These are phyloP conservation scores for Mycena filopes DNA, from an alignment of 768 basidiomycete species.

Conservation along the genomic window DNA sequence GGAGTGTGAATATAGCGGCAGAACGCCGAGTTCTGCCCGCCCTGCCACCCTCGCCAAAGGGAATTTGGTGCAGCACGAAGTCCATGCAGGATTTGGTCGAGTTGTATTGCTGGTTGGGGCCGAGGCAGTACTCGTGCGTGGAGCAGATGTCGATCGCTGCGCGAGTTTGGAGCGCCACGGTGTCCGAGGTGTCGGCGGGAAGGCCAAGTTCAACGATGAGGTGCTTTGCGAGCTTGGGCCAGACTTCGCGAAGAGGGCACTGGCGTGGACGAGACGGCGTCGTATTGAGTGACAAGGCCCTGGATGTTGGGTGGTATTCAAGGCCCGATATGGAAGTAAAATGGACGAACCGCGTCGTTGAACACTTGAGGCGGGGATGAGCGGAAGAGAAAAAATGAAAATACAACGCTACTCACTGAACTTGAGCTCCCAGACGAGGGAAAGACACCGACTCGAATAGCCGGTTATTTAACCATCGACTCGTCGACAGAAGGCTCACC, in stretches of 20 bases:
- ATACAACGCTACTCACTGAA: not conserved
- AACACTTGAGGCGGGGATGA: not conserved
- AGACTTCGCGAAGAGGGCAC: not conserved
- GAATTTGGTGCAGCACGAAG: not conserved
- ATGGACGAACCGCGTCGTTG: not conserved
- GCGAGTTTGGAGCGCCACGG: not conserved
- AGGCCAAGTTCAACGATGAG: constrained; percentile 4
- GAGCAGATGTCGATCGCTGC: constrained; percentile 12
- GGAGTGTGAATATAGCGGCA: constrained; percentile 18
- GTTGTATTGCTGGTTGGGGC: constrained; percentile 3
- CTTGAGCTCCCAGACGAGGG: not conserved
- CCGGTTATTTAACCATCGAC: not conserved
- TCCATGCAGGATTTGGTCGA: too few species aligned
- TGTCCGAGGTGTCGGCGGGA: not conserved
- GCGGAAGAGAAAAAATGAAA: not conserved
- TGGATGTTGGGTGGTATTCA: not conserved
- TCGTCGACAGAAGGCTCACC: not conserved
- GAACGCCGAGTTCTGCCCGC: constrained; percentile 15
- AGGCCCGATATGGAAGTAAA: too few species aligned
- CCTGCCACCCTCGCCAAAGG: constrained; percentile 17
- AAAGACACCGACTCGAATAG: not conserved
- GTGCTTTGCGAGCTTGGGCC: constrained; percentile 3
- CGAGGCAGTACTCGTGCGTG: constrained; percentile 9
- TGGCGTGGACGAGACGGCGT: not conserved
- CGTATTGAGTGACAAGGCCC: constrained; percentile 5